These are phyloP conservation scores for Neostapfia colusana DNA, from an alignment of 176 grass and related monocot species.

Conservation along the genomic window DNA sequence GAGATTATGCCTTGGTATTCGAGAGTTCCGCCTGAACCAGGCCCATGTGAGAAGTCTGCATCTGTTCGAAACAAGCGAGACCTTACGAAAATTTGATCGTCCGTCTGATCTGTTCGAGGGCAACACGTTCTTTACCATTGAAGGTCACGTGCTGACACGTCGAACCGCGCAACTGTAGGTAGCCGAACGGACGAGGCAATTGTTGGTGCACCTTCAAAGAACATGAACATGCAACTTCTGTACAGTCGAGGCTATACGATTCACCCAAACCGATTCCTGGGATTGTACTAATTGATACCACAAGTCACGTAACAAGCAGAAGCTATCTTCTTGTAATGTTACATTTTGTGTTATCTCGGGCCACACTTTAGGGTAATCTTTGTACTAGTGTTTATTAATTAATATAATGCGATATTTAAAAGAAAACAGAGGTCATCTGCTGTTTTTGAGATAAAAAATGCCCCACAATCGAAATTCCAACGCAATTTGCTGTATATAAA, in stretches of 20 bases:
- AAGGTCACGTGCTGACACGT: neutral
- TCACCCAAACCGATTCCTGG: neutral
- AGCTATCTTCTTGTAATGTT: too few species aligned
- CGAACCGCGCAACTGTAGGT: neutral
- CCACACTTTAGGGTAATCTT: too few species aligned
- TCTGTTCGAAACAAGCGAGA: neutral
- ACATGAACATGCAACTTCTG: neutral
- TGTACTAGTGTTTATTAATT: too few species aligned
- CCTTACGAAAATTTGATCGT: neutral
- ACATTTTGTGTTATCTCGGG: too few species aligned
- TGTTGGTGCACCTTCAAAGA: neutral
- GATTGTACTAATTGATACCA: neutral
- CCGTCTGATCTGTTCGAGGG: neutral
- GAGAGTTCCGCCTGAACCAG: too few species aligned
- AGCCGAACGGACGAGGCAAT: neutral
- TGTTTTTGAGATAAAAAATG: neutral
- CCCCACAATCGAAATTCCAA: neutral
- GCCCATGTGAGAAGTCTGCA: too few species aligned
- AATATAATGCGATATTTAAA: too few species aligned
- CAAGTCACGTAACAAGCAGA: neutral
- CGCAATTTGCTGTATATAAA: neutral
- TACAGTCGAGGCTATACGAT: neutral
- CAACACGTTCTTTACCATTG: neutral
- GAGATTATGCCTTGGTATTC: too few species aligned
- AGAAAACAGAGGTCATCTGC: too few species aligned